Percentiles rank a stretch among this genome's conserved stretches.
Evolutionary conservation across 208 protist genomes (phyloP).

Genomic region (Crithidia expoeki): DNA sequence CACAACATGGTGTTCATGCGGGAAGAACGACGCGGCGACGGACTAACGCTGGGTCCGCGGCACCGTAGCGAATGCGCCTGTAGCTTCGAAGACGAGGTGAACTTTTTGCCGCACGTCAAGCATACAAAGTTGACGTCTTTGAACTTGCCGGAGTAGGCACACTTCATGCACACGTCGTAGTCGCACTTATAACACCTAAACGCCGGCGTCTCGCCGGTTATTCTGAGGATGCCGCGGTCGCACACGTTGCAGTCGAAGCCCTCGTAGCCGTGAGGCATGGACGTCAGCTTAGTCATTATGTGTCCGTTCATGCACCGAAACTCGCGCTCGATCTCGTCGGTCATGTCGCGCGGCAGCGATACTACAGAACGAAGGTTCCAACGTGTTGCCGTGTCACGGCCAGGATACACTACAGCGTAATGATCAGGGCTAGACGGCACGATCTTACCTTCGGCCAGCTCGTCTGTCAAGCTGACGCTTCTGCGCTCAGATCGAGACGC

Average conservation of each 20-base stretch:
- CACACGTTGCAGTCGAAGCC: constrained; percentile 92
- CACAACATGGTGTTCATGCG: constrained; percentile 87
- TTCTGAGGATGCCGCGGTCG: constrained; percentile 74
- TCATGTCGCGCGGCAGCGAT: constrained; percentile 80
- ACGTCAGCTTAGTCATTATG: constrained; percentile 84
- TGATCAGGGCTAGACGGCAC: constrained; percentile 72
- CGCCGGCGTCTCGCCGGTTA: constrained; percentile 62
- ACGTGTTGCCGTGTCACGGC: constrained; percentile 70
- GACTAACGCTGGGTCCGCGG: constrained; percentile 76
- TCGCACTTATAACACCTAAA: constrained; percentile 92
- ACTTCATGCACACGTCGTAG: constrained; percentile 88
- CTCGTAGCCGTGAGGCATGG: constrained; percentile 84
- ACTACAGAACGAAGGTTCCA: constrained; percentile 76
- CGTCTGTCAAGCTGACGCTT: constrained; percentile 54
- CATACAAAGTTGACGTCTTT: constrained; percentile 89
- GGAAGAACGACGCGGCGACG: constrained; percentile 77
- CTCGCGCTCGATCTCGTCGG: constrained; percentile 50
- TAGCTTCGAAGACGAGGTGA: constrained; percentile 75
- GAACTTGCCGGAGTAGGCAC: constrained; percentile 70
- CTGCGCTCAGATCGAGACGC: constrained; percentile 44
- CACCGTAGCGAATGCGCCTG: constrained; percentile 80
- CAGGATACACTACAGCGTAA: constrained; percentile 81
- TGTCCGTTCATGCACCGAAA: constrained; percentile 86
- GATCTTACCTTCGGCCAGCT: constrained; percentile 39
- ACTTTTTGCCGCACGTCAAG: constrained; percentile 82